A percentile compares a stretch with the other conserved stretches of the same genome.
phyloP scores from a whole-genome alignment of 2,329 filamentous ascomycete species.

The Calonectria ilicicola region DNA sequence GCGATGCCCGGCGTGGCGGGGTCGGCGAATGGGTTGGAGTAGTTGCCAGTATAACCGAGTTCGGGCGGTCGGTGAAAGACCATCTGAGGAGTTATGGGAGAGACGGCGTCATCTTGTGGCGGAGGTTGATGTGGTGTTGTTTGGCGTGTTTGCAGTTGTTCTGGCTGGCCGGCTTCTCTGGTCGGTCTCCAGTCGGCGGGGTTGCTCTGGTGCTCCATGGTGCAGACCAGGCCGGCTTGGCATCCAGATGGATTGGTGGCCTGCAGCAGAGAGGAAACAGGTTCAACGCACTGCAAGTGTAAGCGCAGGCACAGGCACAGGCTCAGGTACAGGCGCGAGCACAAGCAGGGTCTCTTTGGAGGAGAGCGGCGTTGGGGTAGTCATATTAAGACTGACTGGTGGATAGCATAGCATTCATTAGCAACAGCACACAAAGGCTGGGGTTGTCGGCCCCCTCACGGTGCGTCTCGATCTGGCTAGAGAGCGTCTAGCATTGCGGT shows the following conservation, averaged over 20 bases:
- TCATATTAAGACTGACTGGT: constrained; percentile 1
- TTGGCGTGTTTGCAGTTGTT: not conserved
- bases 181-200: constrained; percentile 22
- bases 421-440: too few species aligned
- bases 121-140: not conserved
- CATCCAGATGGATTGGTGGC: not conserved
- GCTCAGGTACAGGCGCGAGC: not conserved
- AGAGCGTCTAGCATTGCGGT: not conserved
- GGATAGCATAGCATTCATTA: too few species aligned
- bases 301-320: not conserved
- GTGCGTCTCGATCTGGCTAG: not conserved
- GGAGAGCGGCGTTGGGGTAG: not conserved
- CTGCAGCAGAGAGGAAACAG: not conserved
- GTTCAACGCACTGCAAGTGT: not conserved
- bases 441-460: not conserved
- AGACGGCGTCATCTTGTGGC: not conserved
- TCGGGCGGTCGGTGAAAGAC: constrained; percentile 6
- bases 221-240: not conserved
- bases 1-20: not conserved
- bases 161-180: not conserved
- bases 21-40: not conserved
- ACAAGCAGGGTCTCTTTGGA: not conserved
- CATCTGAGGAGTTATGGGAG: constrained; percentile 19
- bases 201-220: constrained; percentile 11
- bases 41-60: not conserved